Percentiles rank a stretch among this genome's conserved stretches.
These are phyloP conservation scores for Penicillium turbatum DNA, from an alignment of 495 filamentous ascomycete species.

Conservation along the genomic window DNA sequence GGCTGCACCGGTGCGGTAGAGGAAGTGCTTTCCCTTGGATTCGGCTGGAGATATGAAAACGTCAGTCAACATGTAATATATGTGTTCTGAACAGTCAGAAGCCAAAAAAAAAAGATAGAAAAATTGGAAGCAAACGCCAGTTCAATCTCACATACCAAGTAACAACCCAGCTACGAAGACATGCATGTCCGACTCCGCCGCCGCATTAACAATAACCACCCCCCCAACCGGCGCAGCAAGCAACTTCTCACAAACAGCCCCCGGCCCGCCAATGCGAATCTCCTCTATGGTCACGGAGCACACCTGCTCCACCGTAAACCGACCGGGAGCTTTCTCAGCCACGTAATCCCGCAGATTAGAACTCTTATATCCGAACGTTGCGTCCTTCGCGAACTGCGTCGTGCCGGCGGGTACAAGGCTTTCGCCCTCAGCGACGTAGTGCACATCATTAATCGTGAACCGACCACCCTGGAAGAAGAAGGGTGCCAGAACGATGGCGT, in stretches of 20 bases:
- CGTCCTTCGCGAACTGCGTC: constrained; percentile 51
- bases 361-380: constrained; percentile 49
- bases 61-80: too few species aligned
- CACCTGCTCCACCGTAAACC: constrained; percentile 30
- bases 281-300: constrained; percentile 43
- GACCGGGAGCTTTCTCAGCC: constrained; percentile 44
- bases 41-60: constrained; percentile 28
- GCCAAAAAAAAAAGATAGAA: too few species aligned
- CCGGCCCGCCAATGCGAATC: constrained; percentile 38
- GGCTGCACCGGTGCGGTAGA: constrained; percentile 51
- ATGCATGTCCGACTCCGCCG: constrained; percentile 50
- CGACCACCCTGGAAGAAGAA: constrained; percentile 54
- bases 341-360: constrained; percentile 50
- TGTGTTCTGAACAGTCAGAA: too few species aligned
- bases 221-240: constrained; percentile 28
- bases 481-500: constrained; percentile 47
- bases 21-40: constrained; percentile 42
- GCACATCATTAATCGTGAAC: constrained; percentile 50
- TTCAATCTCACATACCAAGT: constrained; percentile 23
- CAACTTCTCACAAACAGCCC: constrained; percentile 37
- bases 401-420: constrained; percentile 41
- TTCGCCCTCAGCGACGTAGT: constrained; percentile 49
- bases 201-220: constrained; percentile 50
- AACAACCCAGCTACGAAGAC: constrained; percentile 46
- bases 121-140: neutral